Base-by-base conservation (phyloP, 2,329 filamentous ascomycete genomes). In the Monosporascus sp. region DNA sequence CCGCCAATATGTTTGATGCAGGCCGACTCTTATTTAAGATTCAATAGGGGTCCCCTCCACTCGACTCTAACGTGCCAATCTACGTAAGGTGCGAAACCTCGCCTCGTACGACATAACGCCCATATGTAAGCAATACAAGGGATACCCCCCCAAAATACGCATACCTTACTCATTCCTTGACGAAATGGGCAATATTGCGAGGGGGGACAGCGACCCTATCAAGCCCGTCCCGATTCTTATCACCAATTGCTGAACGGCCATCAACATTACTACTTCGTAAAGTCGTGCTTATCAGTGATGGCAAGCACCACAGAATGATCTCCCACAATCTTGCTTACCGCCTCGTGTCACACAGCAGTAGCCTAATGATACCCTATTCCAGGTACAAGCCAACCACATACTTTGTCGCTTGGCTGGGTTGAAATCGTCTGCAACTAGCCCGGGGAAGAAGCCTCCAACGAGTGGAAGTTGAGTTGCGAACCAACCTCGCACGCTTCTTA, bases 401-500 rank as follows among this genome's bases (percentile, higher is more conserved):
- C 11, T 17, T 14, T 15, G 2, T 44, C n/a, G n/a, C 41, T 44
- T 44, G 18, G n/a, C 41, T 44, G 5, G 17, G n/a, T 44, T 44
- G 11, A 15, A 22, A 11, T 20, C 41, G 1, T 22, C 20, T 44
- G 41, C 39, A 18, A 3, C 15, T 39, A 39, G 37, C 37, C 14
- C 6, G 3, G 6, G 37, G 37, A 17, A 18, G 37, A 17, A 39
- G 18, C 18, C 17, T 17, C 17, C 37, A 18, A 17, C 37, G 1
- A n/a, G 37, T 17, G 37, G 18, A n/a, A 18, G 2, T n/a, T 39
- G 17, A 18, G 37, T 18, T 6, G 15, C 18, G 9, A 49, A 47
- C 51, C 54, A 56, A 56, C 57, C 56, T 55, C 58, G 53, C 59
- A 52, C 55, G 58, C 59, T 52, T 53, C 54, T 54, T 48, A 25